phyloP scores from a whole-genome alignment of 2,329 filamentous ascomycete genomes.

The Epichloe sibirici region DNA sequence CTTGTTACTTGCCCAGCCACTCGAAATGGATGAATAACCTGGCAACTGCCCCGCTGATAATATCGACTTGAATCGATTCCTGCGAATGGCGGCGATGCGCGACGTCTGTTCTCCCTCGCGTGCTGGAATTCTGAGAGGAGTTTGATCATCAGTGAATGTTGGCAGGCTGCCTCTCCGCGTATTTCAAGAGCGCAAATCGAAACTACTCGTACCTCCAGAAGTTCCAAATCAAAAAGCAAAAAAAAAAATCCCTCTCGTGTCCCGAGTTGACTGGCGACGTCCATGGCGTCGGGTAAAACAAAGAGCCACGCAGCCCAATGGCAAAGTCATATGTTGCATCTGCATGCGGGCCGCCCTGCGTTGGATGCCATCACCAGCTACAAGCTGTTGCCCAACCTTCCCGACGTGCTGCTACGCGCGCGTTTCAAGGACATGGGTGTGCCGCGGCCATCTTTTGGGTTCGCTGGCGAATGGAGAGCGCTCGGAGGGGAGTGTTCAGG shows the following conservation, averaged over 20 bases:
- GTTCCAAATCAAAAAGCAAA: too few species aligned
- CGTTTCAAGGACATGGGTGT: neutral
- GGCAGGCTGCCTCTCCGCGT: neutral
- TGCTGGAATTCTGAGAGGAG: neutral
- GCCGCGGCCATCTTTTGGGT: neutral
- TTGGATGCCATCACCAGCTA: neutral
- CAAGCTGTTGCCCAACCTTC: slow-evolving; percentile 3
- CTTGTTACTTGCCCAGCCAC: neutral
- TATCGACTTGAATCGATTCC: neutral
- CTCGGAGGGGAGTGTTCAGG: neutral
- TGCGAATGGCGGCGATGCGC: too few species aligned
- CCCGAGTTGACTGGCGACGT: too few species aligned
- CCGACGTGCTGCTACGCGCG: neutral
- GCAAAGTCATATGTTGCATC: neutral
- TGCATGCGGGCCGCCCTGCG: slow-evolving; percentile 1
- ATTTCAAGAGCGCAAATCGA: neutral
- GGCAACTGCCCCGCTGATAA: neutral
- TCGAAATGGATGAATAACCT: neutral
- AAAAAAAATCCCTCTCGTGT: too few species aligned
- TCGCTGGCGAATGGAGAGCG: neutral
- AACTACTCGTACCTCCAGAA: too few species aligned
- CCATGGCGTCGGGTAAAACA: neutral
- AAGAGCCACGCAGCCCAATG: neutral
- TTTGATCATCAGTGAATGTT: too few species aligned
- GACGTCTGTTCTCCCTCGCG: too few species aligned